These are phyloP conservation scores for Mediolabrus comicus DNA, from an alignment of 108 stramenopile species.

Conservation along the genomic window DNA sequence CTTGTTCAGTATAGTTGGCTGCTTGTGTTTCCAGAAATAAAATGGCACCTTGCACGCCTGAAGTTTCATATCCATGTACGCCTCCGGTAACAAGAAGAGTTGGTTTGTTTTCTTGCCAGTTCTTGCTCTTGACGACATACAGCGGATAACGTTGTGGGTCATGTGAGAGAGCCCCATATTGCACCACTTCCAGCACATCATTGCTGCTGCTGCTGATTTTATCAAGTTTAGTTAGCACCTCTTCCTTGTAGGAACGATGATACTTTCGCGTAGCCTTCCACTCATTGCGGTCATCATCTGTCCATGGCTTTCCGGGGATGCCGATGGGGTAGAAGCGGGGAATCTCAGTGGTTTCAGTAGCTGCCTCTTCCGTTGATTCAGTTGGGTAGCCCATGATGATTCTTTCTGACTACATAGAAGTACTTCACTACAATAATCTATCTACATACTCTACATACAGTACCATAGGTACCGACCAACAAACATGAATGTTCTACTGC, in stretches of 20 bases:
- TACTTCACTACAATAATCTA: not conserved
- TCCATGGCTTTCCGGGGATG: conserved; percentile 63
- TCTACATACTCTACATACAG: too few relatives aligned
- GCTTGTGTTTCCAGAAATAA: conserved; percentile 44
- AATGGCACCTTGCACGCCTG: conserved; percentile 70
- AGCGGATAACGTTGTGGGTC: conserved; percentile 37
- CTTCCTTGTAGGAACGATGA: conserved; percentile 56
- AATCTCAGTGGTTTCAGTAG: not conserved
- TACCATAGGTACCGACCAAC: too few relatives aligned
- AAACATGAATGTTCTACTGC: too few relatives aligned
- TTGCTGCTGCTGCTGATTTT: conserved; percentile 4
- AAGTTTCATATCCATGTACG: conserved; percentile 82
- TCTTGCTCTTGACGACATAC: conserved; percentile 36
- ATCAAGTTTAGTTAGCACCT: conserved; percentile 44
- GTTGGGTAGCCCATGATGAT: not conserved
- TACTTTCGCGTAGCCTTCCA: conserved; percentile 40
- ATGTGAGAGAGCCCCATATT: conserved; percentile 50
- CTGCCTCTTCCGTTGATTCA: not conserved
- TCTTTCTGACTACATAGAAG: not conserved
- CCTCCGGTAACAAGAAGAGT: conserved; percentile 67
- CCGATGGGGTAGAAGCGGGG: conserved; percentile 58
- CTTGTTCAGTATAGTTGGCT: conserved; percentile 23
- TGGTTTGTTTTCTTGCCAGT: conserved; percentile 34
- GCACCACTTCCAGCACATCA: conserved; percentile 18
- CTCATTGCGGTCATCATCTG: conserved; percentile 38